Conservation (phyloP, 2,329 filamentous ascomycete genomes). For the Coniella lustricola region DNA sequence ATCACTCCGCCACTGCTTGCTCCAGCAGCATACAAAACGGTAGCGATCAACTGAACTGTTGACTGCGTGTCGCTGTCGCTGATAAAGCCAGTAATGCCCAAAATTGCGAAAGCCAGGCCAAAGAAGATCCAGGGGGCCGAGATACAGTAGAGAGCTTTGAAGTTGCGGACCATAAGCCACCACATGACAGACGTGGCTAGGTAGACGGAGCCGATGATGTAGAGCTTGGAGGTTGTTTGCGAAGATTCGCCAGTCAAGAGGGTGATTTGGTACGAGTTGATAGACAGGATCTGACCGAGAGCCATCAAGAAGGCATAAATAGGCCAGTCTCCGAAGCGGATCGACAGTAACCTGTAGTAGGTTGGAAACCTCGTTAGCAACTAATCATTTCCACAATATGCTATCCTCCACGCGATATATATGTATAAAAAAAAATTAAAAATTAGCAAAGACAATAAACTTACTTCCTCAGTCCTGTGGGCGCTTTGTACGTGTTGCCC, state of each 20-base stretch:
- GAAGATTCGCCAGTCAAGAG: slow-evolving; percentile 57
- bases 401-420: too few species aligned
- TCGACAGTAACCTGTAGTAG: slow-evolving; percentile 31
- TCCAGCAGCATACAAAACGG: slow-evolving; percentile 54
- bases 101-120: slow-evolving; percentile 53
- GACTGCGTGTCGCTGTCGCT: slow-evolving; percentile 31
- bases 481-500: slow-evolving; percentile 48
- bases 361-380: background rate
- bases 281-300: slow-evolving; percentile 55
- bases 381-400: background rate
- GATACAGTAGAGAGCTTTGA: slow-evolving; percentile 50
- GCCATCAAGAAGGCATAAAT: slow-evolving; percentile 56
- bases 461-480: slow-evolving; percentile 47
- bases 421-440: too few species aligned
- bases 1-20: slow-evolving; percentile 57
- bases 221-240: slow-evolving; percentile 51
- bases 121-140: slow-evolving; percentile 57
- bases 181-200: slow-evolving; percentile 50
- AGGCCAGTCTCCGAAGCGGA: slow-evolving; percentile 56
- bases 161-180: slow-evolving; percentile 55
- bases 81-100: slow-evolving; percentile 53
- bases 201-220: slow-evolving; percentile 54
- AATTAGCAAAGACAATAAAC: slow-evolving; percentile 14
- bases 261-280: slow-evolving; percentile 62
- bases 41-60: slow-evolving; percentile 51